Conservation (phyloP, 306 rosid genomes). For the Vachellia collinsii region DNA sequence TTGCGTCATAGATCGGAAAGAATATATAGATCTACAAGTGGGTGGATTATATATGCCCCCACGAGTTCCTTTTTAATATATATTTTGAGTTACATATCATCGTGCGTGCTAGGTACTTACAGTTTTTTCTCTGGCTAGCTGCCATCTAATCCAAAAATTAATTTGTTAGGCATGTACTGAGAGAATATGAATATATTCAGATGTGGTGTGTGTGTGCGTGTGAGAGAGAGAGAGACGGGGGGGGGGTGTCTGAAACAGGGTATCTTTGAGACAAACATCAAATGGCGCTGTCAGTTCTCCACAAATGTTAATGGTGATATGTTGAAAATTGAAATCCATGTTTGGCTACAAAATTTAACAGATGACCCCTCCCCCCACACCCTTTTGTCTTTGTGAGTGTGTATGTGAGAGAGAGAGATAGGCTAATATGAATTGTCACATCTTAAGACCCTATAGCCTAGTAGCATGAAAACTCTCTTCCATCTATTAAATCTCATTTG, state of each 20-base stretch:
- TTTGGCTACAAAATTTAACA: slow-evolving; percentile 39
- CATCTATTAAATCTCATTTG: no score
- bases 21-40: slow-evolving; percentile 5
- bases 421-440: background rate
- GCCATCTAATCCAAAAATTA: slow-evolving; percentile 1
- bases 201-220: background rate
- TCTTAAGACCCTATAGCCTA: no score
- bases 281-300: slow-evolving; percentile 63
- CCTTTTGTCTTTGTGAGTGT: slow-evolving; percentile 18
- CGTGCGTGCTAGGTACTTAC: background rate
- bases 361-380: slow-evolving; percentile 23
- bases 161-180: background rate
- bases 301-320: slow-evolving; percentile 54
- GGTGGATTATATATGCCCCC: slow-evolving; percentile 15
- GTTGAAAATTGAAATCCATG: slow-evolving; percentile 57
- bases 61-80: background rate
- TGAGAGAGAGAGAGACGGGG: background rate
- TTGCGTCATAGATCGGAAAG: slow-evolving; percentile 6
- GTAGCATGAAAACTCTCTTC: no score
- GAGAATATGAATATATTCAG: slow-evolving; percentile 8
- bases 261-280: slow-evolving; percentile 50
- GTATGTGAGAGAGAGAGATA: slow-evolving; percentile 6
- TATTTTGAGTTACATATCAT: background rate
- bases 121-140: background rate
- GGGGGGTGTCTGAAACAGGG: slow-evolving; percentile 5